These are phyloP conservation scores for Leptographium radiaticola DNA, from an alignment of 2,329 filamentous ascomycete species.

Conservation along the genomic window DNA sequence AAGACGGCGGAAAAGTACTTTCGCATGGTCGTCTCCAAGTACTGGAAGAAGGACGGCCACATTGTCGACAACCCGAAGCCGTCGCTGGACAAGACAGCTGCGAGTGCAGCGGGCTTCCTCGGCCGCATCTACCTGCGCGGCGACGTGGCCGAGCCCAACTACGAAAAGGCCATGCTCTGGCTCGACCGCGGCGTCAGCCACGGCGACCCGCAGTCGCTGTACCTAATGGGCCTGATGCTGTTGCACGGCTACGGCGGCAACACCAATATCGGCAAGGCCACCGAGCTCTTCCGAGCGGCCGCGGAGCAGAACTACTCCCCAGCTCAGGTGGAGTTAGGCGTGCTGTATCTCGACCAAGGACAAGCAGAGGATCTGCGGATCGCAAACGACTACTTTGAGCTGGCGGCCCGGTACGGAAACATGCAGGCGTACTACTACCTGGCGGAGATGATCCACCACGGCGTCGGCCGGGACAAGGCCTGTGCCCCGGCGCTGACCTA, in stretches of 20 bases:
- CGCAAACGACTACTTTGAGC: slow-evolving; percentile 76
- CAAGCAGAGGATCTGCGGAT: slow-evolving; percentile 53
- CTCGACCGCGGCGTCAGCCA: slow-evolving; percentile 66
- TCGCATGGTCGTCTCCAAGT: slow-evolving; percentile 61
- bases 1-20: slow-evolving; percentile 70
- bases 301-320: slow-evolving; percentile 72
- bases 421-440: slow-evolving; percentile 89
- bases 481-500: slow-evolving; percentile 67
- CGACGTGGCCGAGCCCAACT: slow-evolving; percentile 71
- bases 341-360: slow-evolving; percentile 77
- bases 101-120: slow-evolving; percentile 75
- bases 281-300: slow-evolving; percentile 62
- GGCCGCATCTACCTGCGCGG: slow-evolving; percentile 83
- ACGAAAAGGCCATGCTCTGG: slow-evolving; percentile 64
- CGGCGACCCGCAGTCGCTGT: slow-evolving; percentile 72
- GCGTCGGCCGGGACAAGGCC: slow-evolving; percentile 65
- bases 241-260: slow-evolving; percentile 57
- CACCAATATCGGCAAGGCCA: slow-evolving; percentile 58
- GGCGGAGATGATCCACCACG: slow-evolving; percentile 72
- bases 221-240: slow-evolving; percentile 72
- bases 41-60: slow-evolving; percentile 72
- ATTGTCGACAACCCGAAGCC: slow-evolving; percentile 55
- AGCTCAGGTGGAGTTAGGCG: slow-evolving; percentile 71
- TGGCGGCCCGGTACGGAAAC: slow-evolving; percentile 68
- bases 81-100: slow-evolving; percentile 63